These are phyloP conservation scores for Pestalotiopsis sp. DNA, from an alignment of 2,329 filamentous ascomycete genomes.

Conservation along the genomic window DNA sequence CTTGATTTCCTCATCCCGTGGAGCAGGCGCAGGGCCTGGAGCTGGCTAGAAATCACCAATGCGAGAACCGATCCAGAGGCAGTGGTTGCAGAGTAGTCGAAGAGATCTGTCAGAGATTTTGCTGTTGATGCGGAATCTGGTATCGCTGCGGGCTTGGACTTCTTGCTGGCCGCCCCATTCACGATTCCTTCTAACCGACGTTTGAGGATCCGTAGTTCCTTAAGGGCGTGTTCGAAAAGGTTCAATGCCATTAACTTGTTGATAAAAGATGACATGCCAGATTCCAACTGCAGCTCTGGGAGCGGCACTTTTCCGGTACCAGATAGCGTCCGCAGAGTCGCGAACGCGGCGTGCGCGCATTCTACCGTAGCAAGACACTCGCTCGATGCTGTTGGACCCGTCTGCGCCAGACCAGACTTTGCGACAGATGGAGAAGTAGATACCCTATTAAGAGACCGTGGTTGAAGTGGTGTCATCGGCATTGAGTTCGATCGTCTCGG, in stretches of 20 bases:
- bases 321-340: constrained; percentile 61
- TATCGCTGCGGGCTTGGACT: constrained; percentile 34
- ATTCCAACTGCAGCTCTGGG: constrained; percentile 70
- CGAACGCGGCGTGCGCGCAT: constrained; percentile 69
- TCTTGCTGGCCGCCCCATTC: constrained; percentile 21
- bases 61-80: constrained; percentile 46
- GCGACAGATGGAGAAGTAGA: constrained; percentile 51
- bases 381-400: constrained; percentile 32
- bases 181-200: constrained; percentile 53
- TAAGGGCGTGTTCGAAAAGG: constrained; percentile 67
- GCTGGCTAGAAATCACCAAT: constrained; percentile 65
- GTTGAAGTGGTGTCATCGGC: constrained; percentile 63
- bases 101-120: constrained; percentile 56
- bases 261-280: constrained; percentile 70
- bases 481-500: constrained; percentile 58
- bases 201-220: constrained; percentile 69
- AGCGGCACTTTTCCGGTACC: constrained; percentile 53
- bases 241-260: constrained; percentile 66
- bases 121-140: constrained; percentile 38
- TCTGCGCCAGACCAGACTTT: constrained; percentile 32
- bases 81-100: constrained; percentile 58
- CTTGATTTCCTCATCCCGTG: constrained; percentile 60
- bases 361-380: constrained; percentile 63
- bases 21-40: constrained; percentile 66
- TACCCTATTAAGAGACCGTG: constrained; percentile 62